Conservation (phyloP, 441 rosid species). For the Brassica balearica region DNA sequence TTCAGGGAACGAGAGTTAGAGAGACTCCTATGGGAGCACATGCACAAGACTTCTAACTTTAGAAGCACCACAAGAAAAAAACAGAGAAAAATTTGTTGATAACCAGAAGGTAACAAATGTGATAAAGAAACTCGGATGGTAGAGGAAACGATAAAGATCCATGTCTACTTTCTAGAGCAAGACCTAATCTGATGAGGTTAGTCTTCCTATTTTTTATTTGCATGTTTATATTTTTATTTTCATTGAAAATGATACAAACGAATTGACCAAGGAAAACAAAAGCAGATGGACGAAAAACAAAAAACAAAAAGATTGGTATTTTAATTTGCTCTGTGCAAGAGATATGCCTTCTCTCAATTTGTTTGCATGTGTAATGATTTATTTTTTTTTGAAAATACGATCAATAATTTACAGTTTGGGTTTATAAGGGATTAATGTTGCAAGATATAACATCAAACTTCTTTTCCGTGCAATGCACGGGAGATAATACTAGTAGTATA, state of each 20-base stretch:
- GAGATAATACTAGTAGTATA: no score
- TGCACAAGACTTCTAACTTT: background rate
- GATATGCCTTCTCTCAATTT: background rate
- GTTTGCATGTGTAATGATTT: background rate
- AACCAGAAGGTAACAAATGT: no score
- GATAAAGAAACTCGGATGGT: no score
- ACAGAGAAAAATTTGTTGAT: no score
- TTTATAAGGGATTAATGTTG: background rate
- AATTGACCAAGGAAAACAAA: background rate
- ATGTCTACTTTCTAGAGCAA: no score
- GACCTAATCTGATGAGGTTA: no score
- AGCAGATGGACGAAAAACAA: background rate
- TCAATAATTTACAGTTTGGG: background rate
- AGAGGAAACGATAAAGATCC: no score
- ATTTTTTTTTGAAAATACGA: constrained; percentile 37
- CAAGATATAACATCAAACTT: constrained; percentile 52
- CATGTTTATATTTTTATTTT: background rate
- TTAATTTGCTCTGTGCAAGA: background rate
- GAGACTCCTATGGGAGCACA: background rate
- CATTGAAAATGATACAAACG: background rate
- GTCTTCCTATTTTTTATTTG: background rate
- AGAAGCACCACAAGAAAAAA: no score
- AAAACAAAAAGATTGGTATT: background rate
- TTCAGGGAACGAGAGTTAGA: background rate
- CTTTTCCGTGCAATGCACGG: constrained; percentile 79